phyloP scores from a whole-genome alignment of 192 early-diverging fungal species.

The Coemansia nantahalensis region DNA sequence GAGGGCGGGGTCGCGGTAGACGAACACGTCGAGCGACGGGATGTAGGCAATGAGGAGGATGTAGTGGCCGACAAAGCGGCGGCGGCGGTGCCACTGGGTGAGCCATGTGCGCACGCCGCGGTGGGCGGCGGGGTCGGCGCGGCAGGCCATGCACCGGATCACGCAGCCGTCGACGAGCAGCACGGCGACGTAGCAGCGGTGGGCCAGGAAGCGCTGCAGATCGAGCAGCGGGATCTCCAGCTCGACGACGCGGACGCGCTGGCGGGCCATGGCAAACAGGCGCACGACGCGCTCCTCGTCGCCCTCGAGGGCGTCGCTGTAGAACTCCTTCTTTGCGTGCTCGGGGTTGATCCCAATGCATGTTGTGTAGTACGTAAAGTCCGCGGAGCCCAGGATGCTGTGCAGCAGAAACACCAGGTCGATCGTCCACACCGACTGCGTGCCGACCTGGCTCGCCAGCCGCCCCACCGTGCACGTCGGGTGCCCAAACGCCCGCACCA shows the following conservation, averaged over 20 bases:
- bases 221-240: constrained; percentile 76
- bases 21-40: constrained; percentile 70
- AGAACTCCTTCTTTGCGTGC: constrained; percentile 65
- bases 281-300: constrained; percentile 73
- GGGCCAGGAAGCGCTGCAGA: constrained; percentile 78
- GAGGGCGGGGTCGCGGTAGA: constrained; percentile 83
- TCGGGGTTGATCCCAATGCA: constrained; percentile 80
- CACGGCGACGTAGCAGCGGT: constrained; percentile 71
- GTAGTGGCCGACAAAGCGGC: constrained; percentile 77
- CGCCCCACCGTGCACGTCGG: constrained; percentile 56
- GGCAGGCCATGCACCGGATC: constrained; percentile 64
- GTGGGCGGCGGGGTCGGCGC: constrained; percentile 1
- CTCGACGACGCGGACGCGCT: constrained; percentile 67
- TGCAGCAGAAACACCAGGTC: constrained; percentile 79
- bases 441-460: constrained; percentile 55
- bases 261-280: constrained; percentile 73
- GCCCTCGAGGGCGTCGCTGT: constrained; percentile 62
- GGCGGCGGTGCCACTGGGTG: constrained; percentile 16
- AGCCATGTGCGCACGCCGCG: constrained; percentile 23
- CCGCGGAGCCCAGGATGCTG: constrained; percentile 59
- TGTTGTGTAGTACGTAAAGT: constrained; percentile 93
- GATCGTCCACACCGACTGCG: constrained; percentile 85
- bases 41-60: constrained; percentile 86
- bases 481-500: constrained; percentile 62
- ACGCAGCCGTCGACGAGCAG: constrained; percentile 73